Conservation (phyloP, 129 eudicot genomes). For the Tagetes erecta region DNA sequence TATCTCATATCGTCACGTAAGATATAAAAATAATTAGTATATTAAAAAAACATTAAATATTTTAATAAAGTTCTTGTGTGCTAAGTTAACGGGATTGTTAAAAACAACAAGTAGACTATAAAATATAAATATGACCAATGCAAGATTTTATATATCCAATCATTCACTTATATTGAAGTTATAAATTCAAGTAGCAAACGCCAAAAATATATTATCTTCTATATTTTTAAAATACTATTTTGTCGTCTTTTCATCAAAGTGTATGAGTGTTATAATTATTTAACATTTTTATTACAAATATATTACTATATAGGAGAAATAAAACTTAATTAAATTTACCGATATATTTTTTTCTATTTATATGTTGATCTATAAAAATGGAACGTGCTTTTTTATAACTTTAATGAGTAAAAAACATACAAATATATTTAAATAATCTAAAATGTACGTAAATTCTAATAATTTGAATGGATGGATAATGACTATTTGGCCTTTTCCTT, state of each 20-base stretch:
- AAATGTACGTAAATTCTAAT: not conserved
- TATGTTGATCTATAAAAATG: too few species aligned
- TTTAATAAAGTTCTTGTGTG: not conserved
- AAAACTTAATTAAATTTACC: not conserved
- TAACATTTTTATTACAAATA: not conserved
- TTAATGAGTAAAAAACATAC: not conserved
- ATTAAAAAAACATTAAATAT: not conserved
- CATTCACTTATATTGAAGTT: not conserved
- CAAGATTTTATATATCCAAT: not conserved
- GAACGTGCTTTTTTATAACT: not conserved
- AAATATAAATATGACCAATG: not conserved
- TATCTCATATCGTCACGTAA: conserved; percentile 4
- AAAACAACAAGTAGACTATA: not conserved
- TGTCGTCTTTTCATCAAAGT: not conserved
- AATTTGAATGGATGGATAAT: conserved; percentile 8
- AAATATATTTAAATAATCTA: not conserved
- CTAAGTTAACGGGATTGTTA: conserved; percentile 5
- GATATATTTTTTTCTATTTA: too few species aligned
- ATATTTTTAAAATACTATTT: not conserved
- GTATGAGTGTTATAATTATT: not conserved
- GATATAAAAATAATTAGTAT: conserved; percentile 1
- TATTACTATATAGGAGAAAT: not conserved
- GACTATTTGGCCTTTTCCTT: not conserved
- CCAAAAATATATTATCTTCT: not conserved
- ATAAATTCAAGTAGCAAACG: not conserved